Percentiles rank a stretch among this genome's conserved stretches.
phyloP scores from a whole-genome alignment of 495 filamentous ascomycete species.

The Cercophora samala region DNA sequence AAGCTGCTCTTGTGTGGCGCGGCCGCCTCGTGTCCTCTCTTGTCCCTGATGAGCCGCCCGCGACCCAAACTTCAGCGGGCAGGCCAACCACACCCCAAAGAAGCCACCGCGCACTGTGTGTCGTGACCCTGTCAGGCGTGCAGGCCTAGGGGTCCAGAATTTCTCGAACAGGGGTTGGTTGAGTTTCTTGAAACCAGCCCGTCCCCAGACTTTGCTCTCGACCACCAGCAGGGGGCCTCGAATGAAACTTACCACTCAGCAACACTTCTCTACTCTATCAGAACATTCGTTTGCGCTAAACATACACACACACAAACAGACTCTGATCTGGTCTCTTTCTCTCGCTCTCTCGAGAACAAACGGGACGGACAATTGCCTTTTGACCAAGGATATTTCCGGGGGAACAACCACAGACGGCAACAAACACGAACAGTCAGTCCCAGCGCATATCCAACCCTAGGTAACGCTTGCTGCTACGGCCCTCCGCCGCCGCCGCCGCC shows the following conservation, averaged over 20 bases:
- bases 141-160: slow-evolving; percentile 21
- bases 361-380: neutral
- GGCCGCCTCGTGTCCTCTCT: neutral
- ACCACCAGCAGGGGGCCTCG: slow-evolving; percentile 21
- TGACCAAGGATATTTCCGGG: neutral
- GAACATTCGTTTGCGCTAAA: neutral
- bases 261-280: neutral
- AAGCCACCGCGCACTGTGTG: neutral
- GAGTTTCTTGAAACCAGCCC: slow-evolving; percentile 30
- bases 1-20: neutral
- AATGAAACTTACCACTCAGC: slow-evolving; percentile 8
- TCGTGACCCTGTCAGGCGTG: neutral
- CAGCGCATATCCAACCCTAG: neutral
- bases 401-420: neutral
- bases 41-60: neutral
- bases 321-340: neutral
- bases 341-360: too few species aligned
- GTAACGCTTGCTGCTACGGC: neutral
- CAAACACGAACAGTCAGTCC: neutral
- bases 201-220: slow-evolving; percentile 22
- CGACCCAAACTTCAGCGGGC: neutral
- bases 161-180: slow-evolving; percentile 25
- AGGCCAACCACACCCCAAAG: neutral
- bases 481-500: neutral
- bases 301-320: slow-evolving; percentile 1